Evolutionary conservation across 768 basidiomycete species (phyloP), one percentile per base, ranked within the genome.

Genomic region (Boletellus sp.): DNA sequence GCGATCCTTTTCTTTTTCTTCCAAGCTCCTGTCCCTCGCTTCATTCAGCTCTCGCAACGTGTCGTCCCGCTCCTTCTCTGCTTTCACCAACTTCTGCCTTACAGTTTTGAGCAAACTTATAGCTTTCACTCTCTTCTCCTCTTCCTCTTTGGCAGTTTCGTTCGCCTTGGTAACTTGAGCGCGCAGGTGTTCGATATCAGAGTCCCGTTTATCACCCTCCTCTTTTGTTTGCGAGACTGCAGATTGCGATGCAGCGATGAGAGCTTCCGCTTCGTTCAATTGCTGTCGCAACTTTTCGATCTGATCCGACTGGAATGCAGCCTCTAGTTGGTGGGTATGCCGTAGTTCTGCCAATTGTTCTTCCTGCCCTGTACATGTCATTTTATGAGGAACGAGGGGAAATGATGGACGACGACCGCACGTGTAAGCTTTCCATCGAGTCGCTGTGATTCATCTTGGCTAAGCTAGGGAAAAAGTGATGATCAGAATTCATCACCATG

Each of bases 61-160:
- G 51, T 95, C 93, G 33, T 97, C 94, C 58, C 81, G 81, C 20
- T 95, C 93, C 73, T 93, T 94, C 70, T 98, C 95, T 6, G 92
- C 85, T 63, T 93, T 97, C 24, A 97, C 91, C n/a, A 95, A 73
- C 67, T 97, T 99, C 70, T 93, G 86, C 48, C 96, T 74, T n/a
- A 98, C 90, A 2, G 93, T 93, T 71, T 97, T 97, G 50, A 99
- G 74, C 23, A 97, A 71, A 44, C 84, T 87, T 56, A 98, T 87
- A 0, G 94, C 94, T 62, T 98, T 99, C 17, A 84, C 81, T 12
- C 95, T 83, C 70, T 99, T 98, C 70, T 99, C 96, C 67, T 98
- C 96, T 64, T 98, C 96, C 53, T 97, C 94, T 66, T 90, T 96
- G 6, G 83, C 85, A 10, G 74, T 48, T 17, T 72, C 73, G 55